Evolutionary conservation across 345 rosid genomes (phyloP), one percentile per base, ranked within the genome.

Genomic region (Cardiospermum halicacabum): DNA sequence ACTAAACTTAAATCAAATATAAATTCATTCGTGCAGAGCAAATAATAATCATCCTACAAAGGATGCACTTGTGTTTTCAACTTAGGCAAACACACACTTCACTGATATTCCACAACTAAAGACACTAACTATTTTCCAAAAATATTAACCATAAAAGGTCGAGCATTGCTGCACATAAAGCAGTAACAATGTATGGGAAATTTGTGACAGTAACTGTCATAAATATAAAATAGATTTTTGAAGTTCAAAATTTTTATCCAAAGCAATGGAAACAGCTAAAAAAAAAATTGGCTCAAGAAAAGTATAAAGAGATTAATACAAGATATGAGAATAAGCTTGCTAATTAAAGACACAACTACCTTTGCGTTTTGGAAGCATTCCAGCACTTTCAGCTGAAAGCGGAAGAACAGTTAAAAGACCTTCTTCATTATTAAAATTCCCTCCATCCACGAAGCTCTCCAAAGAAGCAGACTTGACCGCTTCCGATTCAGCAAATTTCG

Each of bases 321-420:
- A 42, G 2, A 22, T 30, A 11, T 57, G 11, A n/a, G 28, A 62
- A 21, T 12, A 50, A 22, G 37, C 15, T 10, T 58, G 10, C 11
- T 40, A 58, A 39, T 47, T 11, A 45, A 25, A 51, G 60, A 65
- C 15, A 16, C n/a, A 16, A 18, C 11, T 66, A 87, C 97, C 94
- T 64, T 71, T 80, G 24, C 72, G 84, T 53, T 69, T 71, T 15
- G 99, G 95, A 47, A 87, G 77, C 62, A 91, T 65, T 60, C 89
- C 95, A n/a, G 96, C 77, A 70, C 77, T 82, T 78, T 89, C 91
- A 66, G 97, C 97, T 50, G 96, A 89, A 54, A 94, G 80, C 0
- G 96, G 99, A 72, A 94, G 82, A 74, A 91, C 65, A 43, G 75
- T 67, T 62, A 80, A 69, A 56, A 62, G 56, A 53, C 73, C 70